A percentile compares a stretch with the other conserved stretches of the same genome.
Conservation (phyloP, 2,329 filamentous ascomycete genomes). For the Neonectria ditissima region DNA sequence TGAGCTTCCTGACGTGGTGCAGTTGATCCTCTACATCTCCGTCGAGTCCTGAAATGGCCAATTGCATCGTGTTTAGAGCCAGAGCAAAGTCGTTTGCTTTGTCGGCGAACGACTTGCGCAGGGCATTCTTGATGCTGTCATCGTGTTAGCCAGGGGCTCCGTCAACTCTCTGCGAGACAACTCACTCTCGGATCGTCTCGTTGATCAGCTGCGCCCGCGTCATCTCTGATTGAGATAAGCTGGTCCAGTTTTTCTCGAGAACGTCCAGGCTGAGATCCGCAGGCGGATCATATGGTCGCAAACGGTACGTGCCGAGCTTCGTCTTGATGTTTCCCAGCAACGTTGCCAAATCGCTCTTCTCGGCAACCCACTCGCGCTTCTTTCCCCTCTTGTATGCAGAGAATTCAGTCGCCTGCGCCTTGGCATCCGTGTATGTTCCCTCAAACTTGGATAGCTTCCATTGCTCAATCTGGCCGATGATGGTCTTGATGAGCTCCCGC, state of each 20-base stretch:
- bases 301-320: constrained; percentile 92
- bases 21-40: constrained; percentile 97
- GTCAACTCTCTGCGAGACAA: constrained; percentile 22
- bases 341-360: constrained; percentile 95
- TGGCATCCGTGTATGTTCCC: constrained; percentile 92
- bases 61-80: constrained; percentile 92
- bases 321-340: constrained; percentile 98
- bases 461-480: constrained; percentile 76
- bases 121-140: constrained; percentile 87
- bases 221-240: constrained; percentile 85
- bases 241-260: constrained; percentile 85
- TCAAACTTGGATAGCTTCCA: constrained; percentile 89
- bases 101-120: constrained; percentile 93
- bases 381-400: constrained; percentile 88
- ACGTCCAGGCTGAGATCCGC: constrained; percentile 83
- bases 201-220: constrained; percentile 93
- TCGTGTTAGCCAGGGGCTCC: constrained; percentile 45
- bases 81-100: constrained; percentile 98
- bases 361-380: constrained; percentile 96
- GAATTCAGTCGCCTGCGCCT: constrained; percentile 85
- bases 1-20: constrained; percentile 85
- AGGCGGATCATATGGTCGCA: constrained; percentile 92
- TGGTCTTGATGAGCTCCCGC: constrained; percentile 81
- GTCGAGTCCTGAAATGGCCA: constrained; percentile 96
- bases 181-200: constrained; percentile 94